Evolutionary conservation across 164 flowering plant genomes (phyloP).

Genomic region (Sextonia rubra): DNA sequence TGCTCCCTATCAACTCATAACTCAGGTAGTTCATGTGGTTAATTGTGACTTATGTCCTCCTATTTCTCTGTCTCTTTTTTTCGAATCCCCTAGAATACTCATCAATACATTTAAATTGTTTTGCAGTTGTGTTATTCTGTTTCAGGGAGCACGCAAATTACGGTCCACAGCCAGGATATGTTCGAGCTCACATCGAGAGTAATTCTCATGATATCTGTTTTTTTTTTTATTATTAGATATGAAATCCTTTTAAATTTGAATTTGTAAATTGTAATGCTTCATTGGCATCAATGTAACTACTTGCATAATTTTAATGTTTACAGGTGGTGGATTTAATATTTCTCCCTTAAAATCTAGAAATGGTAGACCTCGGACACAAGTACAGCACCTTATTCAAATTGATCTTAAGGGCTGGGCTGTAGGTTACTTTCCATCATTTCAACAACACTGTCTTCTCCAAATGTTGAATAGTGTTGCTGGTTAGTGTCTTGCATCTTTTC

Average conservation of each 20-base stretch:
- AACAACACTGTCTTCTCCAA: conserved; percentile 92
- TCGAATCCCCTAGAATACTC: background rate
- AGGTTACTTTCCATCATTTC: conserved; percentile 78
- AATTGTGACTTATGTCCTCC: background rate
- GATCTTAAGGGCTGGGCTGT: conserved; percentile 99
- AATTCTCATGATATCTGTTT: conserved; percentile 13
- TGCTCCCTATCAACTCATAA: too few relatives aligned
- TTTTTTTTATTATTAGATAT: background rate
- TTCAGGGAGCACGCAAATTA: conserved; percentile 93
- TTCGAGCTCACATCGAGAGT: conserved; percentile 97
- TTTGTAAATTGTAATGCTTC: background rate
- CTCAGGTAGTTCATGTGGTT: conserved; percentile 9
- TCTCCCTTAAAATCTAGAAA: conserved; percentile 83
- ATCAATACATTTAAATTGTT: conserved; percentile 12
- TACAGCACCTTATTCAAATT: conserved; percentile 98
- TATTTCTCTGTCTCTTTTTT: background rate
- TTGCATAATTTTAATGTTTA: conserved; percentile 6
- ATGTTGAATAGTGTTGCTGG: conserved; percentile 99
- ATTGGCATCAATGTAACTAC: background rate
- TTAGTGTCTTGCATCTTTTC: conserved; percentile 21
- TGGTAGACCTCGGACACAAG: conserved; percentile 90
- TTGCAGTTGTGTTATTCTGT: conserved; percentile 92
- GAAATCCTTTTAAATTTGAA: background rate
- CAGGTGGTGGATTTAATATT: conserved; percentile 97
- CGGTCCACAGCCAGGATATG: conserved; percentile 95